Base-by-base conservation (phyloP, 306 rosid species). In the Hippophae rhamnoides region DNA sequence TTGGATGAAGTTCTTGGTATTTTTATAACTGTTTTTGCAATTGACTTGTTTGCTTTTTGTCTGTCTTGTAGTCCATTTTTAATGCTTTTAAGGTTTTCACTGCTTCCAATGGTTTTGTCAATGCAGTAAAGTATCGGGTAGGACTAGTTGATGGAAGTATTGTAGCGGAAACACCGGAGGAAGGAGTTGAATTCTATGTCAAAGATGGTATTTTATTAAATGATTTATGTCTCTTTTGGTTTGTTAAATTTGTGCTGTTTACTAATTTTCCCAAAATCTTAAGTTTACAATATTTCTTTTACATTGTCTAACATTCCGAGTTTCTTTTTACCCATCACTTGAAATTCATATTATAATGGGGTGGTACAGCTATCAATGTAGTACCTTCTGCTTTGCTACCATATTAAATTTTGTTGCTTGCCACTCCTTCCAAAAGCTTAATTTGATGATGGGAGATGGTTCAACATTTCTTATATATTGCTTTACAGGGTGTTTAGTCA, bases 1-100 rank as follows among this genome's bases (percentile, higher is more conserved):
- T 68, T 76, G 18, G 87, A 83, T 58, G 82, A 83, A 86, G 89
- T 86, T 64, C 82, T 78, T 57, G 95, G 89, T 86, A 83, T 46
- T 69, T 62, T 72, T 49, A 26, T 26, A 25, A 6, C 55, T 58
- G 41, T 26, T 38, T 52, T 13, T 67, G 60, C 64, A 25, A 62
- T 69, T 14, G 5, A 59, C 14, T 14, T 54, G 31, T 48, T 18
- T 63, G 18, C 41, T 47, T 64, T 26, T 9, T 38, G 58, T 9
- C 54, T 47, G 48, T 47, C 38, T 31, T 38, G 0, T 31, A 53
- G 40, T 65, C 66, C 14, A 9, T 7, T 1, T 25, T 48, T 9
- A 31, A 27, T 5, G 12, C 9, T 52, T 55, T 12, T 42, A 43
- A 56, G 56, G 55, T 41, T 51, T 51, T 50, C 23, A 5, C n/a